Evolutionary conservation across 225 moss, liverwort and hornwort species (phyloP).

Genomic region (Marchantia polymorpha): DNA sequence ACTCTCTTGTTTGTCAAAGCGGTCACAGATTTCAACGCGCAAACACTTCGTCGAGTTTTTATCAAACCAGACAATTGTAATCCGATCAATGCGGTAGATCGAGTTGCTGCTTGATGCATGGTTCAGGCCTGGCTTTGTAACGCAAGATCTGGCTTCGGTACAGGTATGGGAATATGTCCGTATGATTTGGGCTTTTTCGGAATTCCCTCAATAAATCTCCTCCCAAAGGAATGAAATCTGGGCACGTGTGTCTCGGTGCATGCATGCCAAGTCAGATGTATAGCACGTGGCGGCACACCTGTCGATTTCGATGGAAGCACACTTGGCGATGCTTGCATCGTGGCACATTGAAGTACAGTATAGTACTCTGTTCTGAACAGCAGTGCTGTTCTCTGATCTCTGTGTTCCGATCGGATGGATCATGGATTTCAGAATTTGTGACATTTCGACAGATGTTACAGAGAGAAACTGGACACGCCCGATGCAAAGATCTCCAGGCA

Average conservation of each 20-base stretch:
- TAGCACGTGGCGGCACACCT: slow-evolving; percentile 7
- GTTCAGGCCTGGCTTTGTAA: neutral
- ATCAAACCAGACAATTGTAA: neutral
- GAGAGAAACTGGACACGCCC: no score
- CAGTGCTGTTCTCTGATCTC: no score
- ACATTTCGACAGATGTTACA: no score
- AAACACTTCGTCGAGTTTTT: neutral
- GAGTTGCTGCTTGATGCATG: slow-evolving; percentile 19
- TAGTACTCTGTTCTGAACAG: no score
- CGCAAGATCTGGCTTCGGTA: neutral
- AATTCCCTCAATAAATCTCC: neutral
- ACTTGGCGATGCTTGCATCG: neutral
- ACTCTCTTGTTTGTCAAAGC: neutral
- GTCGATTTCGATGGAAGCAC: neutral
- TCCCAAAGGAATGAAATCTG: neutral
- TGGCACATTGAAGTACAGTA: no score
- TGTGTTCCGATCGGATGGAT: no score
- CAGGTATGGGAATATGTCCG: no score
- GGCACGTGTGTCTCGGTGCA: neutral
- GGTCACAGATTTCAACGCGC: neutral
- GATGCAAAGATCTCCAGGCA: no score
- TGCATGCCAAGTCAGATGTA: neutral
- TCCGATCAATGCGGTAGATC: neutral
- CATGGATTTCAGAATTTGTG: no score
- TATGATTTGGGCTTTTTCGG: neutral